These are phyloP conservation scores for Exophiala viscosa DNA, from an alignment of 2,329 filamentous ascomycete genomes.

Conservation along the genomic window DNA sequence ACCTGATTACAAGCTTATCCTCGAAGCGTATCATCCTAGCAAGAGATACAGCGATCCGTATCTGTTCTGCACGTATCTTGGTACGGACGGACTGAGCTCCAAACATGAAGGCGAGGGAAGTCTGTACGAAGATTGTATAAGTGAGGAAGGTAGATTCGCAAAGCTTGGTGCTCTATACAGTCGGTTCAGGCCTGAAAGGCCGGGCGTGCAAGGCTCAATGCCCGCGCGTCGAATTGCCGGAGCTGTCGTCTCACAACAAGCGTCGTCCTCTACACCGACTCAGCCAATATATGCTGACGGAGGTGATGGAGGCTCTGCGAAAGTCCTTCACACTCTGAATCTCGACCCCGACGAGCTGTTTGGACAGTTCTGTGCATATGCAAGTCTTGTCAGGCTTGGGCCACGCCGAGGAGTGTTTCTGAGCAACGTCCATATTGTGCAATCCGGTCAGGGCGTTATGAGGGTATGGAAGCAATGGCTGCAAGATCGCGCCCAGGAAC, in stretches of 20 bases:
- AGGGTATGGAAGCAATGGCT: constrained; percentile 73
- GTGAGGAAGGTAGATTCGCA: constrained; percentile 39
- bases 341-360: constrained; percentile 70
- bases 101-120: constrained; percentile 39
- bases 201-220: constrained; percentile 40
- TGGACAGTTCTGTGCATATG: constrained; percentile 66
- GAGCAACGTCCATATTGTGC: constrained; percentile 62
- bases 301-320: constrained; percentile 32
- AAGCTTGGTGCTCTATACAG: constrained; percentile 61
- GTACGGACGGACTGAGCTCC: constrained; percentile 57
- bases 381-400: constrained; percentile 65
- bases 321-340: constrained; percentile 57
- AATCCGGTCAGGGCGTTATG: constrained; percentile 55
- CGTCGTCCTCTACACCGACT: constrained; percentile 40
- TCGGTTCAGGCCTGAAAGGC: constrained; percentile 63
- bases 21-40: constrained; percentile 74
- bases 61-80: constrained; percentile 64
- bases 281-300: constrained; percentile 24
- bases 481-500: constrained; percentile 37
- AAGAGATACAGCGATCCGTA: constrained; percentile 65
- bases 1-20: constrained; percentile 62
- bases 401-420: constrained; percentile 60
- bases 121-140: constrained; percentile 34
- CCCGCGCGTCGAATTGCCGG: constrained; percentile 31
- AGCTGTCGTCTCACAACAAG: constrained; percentile 38